Evolutionary conservation across 768 basidiomycete species (phyloP), one percentile per base, ranked within the genome.

Genomic region (Lactarius indigo): DNA sequence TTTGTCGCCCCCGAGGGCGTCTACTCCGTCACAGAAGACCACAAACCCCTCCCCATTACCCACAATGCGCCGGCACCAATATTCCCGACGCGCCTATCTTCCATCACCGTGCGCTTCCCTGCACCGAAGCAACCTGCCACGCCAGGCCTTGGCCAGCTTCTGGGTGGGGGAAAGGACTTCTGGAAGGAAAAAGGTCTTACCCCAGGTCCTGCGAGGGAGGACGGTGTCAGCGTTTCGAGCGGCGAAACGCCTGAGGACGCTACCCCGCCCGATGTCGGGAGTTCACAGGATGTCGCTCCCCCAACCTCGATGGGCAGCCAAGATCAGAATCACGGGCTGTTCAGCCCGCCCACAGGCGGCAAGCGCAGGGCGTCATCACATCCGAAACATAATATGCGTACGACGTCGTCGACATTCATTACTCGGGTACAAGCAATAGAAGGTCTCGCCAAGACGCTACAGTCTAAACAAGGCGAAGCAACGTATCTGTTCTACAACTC

Each of bases 391-490:
- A 96, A 91, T 72, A 88, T 97, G 70, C 84, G 91, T 62, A 93
- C 93, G 0, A 94, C 94, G 1, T 93, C 90, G 6, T 96, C 96
- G 28, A 92, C 92, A 2, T 98, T 98, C 76, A 90, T 98, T 69
- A 90, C 92, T 2, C 85, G 95, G 35, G 80, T 94, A 57, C 94
- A 96, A 71, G 88, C 84, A 63, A 81, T 84, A 50, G 95, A 97
- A 74, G 91, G 90, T 55, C 78, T 93, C 64, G 82, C 81, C 33
- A 90, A 87, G 77, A 80, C 80, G 17, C 81, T 96, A 31, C 84
- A 88, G 65, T 83, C 87, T 18, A 92, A 90, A 75, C 87, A 90
- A 65, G 94, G 92, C n/a, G 94, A 96, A 62, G 82, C 82, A 6
- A 90, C 89, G 1, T 94, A 92, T 76, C 75, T 92, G 37, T 95